These are phyloP conservation scores for Kuraishia hungarica DNA, from an alignment of 805 yeast genomes.

Conservation along the genomic window DNA sequence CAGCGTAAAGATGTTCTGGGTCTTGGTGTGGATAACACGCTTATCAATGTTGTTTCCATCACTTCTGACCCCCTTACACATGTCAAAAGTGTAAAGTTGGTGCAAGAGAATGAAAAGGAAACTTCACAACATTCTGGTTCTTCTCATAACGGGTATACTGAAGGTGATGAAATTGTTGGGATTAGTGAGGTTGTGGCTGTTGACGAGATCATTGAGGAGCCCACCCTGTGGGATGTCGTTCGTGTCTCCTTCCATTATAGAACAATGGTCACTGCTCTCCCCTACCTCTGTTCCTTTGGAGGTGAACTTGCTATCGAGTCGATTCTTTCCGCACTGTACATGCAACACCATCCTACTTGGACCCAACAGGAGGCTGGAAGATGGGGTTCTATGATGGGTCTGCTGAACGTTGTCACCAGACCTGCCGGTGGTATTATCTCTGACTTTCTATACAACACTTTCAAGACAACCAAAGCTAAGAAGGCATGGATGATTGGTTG, in stretches of 20 bases:
- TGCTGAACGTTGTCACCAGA: slow-evolving; percentile 21
- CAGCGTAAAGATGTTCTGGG: slow-evolving; percentile 17
- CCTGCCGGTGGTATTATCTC: slow-evolving; percentile 21
- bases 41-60: slow-evolving; percentile 15
- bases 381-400: slow-evolving; percentile 25
- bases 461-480: slow-evolving; percentile 21
- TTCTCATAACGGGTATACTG: not conserved
- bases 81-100: slow-evolving; percentile 7
- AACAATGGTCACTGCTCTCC: slow-evolving; percentile 19
- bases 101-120: slow-evolving; percentile 4
- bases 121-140: slow-evolving; percentile 1
- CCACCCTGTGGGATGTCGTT: slow-evolving; percentile 11
- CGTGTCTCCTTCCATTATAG: slow-evolving; percentile 15
- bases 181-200: slow-evolving; percentile 12
- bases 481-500: slow-evolving; percentile 23
- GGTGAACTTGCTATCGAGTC: slow-evolving; percentile 22
- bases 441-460: slow-evolving; percentile 19
- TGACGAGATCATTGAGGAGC: slow-evolving; percentile 18
- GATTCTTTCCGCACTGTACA: slow-evolving; percentile 15
- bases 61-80: slow-evolving; percentile 1
- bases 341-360: slow-evolving; percentile 10
- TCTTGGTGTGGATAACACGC: slow-evolving; percentile 16
- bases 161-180: slow-evolving; percentile 3
- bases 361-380: slow-evolving; percentile 16
- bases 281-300: slow-evolving; percentile 20